These are phyloP conservation scores for Pseudogymnoascus sp. DNA, from an alignment of 2,329 filamentous ascomycete genomes.

Conservation along the genomic window DNA sequence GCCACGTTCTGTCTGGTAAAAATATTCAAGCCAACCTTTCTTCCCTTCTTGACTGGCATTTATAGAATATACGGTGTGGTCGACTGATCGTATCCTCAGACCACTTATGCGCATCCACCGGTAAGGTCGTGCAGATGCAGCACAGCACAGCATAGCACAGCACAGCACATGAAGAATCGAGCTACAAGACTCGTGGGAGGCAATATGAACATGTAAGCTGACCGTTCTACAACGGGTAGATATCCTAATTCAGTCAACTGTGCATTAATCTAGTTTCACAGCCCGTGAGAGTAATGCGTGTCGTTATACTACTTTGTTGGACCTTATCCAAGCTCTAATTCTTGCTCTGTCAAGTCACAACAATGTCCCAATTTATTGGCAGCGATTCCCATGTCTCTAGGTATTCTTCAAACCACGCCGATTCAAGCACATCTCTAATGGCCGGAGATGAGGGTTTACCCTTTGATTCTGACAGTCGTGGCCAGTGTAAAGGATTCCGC, in stretches of 20 bases:
- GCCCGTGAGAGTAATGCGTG: neutral
- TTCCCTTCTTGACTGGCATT: conserved; percentile 45
- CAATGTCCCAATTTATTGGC: neutral
- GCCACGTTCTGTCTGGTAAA: conserved; percentile 22
- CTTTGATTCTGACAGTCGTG: neutral
- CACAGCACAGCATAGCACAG: neutral
- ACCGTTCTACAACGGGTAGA: neutral
- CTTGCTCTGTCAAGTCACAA: neutral
- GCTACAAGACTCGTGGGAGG: neutral
- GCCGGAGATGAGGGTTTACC: neutral
- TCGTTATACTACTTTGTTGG: neutral
- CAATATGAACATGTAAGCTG: neutral
- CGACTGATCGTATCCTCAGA: neutral
- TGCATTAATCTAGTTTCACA: neutral
- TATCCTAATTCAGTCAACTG: neutral
- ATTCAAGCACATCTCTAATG: neutral
- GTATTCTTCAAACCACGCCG: neutral
- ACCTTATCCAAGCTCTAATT: neutral
- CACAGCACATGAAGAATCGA: neutral
- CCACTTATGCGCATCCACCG: neutral
- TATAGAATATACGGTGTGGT: neutral
- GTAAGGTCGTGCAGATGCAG: neutral
- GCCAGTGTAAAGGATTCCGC: neutral
- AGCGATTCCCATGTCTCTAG: neutral
- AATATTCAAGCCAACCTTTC: conserved; percentile 55